Base-by-base conservation (phyloP, 495 filamentous ascomycete genomes). In the Penicillium waksmanii region DNA sequence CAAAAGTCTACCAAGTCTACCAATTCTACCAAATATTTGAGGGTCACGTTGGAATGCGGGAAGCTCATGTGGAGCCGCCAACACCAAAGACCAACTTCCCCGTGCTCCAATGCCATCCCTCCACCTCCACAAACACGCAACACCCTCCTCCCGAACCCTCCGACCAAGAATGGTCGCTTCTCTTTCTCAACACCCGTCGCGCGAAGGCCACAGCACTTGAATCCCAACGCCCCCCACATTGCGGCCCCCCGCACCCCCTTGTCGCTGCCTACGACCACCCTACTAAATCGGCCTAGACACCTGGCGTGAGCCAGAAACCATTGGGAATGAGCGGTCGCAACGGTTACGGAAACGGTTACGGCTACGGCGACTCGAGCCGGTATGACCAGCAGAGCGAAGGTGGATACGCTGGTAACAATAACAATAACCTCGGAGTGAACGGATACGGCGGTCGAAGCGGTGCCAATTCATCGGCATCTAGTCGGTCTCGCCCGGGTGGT, bases 301-400 rank as follows among this genome's bases (percentile, higher is more conserved):
- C 52, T 44, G 44, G 27, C 56, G 19, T 19, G 21, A 54, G n/a
- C 46, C 27, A 21, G 36, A 49, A 49, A 52, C 34, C 17, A 56
- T 56, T 59, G 68, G 74, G 65, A 54, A 80, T 80, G 78, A 80
- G 73, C 62, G 75, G 75, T 46, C 67, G 74, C 70, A 67, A 55
- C 56, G 70, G 73, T 46, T 76, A 79, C 68, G 67, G 69, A 34
- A 76, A 79, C 67, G 76, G 77, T 61, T 74, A 78, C 68, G 76
- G 74, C 55, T 72, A 78, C 65, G 67, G 74, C 75, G 75, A 76
- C 55, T 34, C 70, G 63, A 66, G 66, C 63, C 74, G 74, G 36
- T 73, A 79, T 61, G 76, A 77, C 42, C 62, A 64, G 52, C 62
- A 64, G 52, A 63, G 65, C n/a, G 73, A 78, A 60, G 72, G 70